These are phyloP conservation scores for Neofusicoccum sp. DNA, from an alignment of 2,329 filamentous ascomycete species.

Conservation along the genomic window DNA sequence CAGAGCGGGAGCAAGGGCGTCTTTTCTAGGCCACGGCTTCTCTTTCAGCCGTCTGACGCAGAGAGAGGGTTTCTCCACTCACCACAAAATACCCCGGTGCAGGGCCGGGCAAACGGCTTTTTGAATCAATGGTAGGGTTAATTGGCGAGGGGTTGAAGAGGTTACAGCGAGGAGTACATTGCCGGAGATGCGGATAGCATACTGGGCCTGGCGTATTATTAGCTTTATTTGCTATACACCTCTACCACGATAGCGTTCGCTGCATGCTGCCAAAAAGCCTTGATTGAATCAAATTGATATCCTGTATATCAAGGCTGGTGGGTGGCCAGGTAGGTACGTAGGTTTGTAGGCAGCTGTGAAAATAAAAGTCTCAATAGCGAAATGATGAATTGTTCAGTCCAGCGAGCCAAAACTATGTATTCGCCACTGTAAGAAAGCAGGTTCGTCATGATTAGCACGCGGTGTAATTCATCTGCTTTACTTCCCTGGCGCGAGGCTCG, in stretches of 20 bases:
- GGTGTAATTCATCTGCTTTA: no score
- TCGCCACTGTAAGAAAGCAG: no score
- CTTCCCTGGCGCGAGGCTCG: no score
- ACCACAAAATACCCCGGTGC: not conserved
- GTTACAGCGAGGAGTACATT: no score
- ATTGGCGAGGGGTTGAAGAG: not conserved
- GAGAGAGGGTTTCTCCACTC: not conserved
- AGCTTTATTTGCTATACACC: not conserved
- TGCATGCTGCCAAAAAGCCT: not conserved
- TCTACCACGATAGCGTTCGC: not conserved
- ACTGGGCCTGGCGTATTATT: not conserved
- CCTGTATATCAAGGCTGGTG: not conserved
- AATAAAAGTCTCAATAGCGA: not conserved
- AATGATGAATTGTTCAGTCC: no score
- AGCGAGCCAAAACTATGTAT: no score
- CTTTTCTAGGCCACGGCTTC: not conserved
- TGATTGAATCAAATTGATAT: not conserved
- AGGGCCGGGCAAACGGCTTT: not conserved
- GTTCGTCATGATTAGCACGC: no score
- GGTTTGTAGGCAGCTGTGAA: not conserved
- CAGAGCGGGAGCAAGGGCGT: slow-evolving; percentile 6
- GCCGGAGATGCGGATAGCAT: no score
- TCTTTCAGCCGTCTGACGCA: slow-evolving; percentile 3
- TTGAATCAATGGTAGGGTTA: not conserved
- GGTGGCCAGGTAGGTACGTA: not conserved